These are phyloP conservation scores for Wickerhamiella qilinensis DNA, from an alignment of 805 yeast species.

Conservation along the genomic window DNA sequence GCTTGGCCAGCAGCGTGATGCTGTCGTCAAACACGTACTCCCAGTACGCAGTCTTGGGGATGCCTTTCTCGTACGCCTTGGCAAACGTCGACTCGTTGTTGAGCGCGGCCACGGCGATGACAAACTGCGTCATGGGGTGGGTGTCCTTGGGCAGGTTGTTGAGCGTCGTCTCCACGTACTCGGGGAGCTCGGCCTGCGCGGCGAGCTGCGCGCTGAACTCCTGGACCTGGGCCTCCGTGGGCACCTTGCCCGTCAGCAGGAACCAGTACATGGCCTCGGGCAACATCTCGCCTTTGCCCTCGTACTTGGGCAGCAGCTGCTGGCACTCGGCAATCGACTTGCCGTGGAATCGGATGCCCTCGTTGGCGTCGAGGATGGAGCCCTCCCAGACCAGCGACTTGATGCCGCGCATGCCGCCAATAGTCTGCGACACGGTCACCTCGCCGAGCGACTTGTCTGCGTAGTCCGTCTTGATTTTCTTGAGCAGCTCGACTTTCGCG, in stretches of 20 bases:
- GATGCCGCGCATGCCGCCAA: constrained; percentile 73
- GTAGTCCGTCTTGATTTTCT: constrained; percentile 25
- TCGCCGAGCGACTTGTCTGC: constrained; percentile 28
- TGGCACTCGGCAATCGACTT: constrained; percentile 61
- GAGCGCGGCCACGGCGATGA: constrained; percentile 59
- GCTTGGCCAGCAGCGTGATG: constrained; percentile 50
- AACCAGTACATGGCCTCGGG: constrained; percentile 60
- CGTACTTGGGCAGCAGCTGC: constrained; percentile 40
- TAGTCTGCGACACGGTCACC: constrained; percentile 27
- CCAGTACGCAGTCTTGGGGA: constrained; percentile 59
- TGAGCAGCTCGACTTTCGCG: constrained; percentile 26
- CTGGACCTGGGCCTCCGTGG: constrained; percentile 41
- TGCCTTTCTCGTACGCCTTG: constrained; percentile 53
- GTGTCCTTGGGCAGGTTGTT: constrained; percentile 49
- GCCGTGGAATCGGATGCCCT: constrained; percentile 69
- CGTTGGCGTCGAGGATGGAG: constrained; percentile 56
- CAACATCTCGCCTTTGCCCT: constrained; percentile 42
- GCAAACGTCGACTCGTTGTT: constrained; percentile 60
- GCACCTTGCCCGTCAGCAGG: constrained; percentile 57
- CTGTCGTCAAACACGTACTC: constrained; percentile 59
- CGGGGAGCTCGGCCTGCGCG: constrained; percentile 47
- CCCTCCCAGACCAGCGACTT: constrained; percentile 68
- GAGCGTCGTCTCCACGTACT: constrained; percentile 40
- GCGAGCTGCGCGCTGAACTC: constrained; percentile 46
- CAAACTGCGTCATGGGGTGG: constrained; percentile 76